These are phyloP conservation scores for Ceratobasidium sp. DNA, from an alignment of 1,284 basidiomycete genomes.

Conservation along the genomic window DNA sequence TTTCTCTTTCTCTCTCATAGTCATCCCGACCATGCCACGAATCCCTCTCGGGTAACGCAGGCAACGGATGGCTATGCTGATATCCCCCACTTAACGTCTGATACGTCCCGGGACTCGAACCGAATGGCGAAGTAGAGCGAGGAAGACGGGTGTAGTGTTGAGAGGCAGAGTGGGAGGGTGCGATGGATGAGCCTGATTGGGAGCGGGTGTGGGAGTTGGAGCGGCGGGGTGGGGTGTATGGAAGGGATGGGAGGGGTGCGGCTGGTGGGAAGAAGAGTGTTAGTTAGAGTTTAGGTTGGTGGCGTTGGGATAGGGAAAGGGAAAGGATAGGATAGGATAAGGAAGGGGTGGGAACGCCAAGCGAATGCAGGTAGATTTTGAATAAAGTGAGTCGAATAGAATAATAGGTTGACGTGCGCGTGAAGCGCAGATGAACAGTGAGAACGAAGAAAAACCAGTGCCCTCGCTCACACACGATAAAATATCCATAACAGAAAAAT, in stretches of 20 bases:
- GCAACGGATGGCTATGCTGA: constrained; percentile 53
- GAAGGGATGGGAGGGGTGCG: constrained; percentile 7
- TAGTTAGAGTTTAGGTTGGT: background rate
- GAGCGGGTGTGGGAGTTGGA: constrained; percentile 55
- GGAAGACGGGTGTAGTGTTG: constrained; percentile 54
- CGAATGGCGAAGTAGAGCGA: background rate
- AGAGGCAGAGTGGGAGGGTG: constrained; percentile 77
- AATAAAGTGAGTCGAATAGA: background rate
- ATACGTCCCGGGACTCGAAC: constrained; percentile 17
- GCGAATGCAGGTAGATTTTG: too few relatives aligned
- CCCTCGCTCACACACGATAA: background rate
- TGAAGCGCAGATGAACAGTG: background rate
- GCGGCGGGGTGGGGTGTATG: constrained; percentile 49
- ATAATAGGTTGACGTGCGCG: too few relatives aligned
- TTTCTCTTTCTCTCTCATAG: background rate
- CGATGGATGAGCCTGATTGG: constrained; percentile 66
- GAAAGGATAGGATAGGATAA: too few relatives aligned
- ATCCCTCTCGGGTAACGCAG: constrained; percentile 40
- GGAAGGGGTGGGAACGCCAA: too few relatives aligned
- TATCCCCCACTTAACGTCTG: constrained; percentile 26
- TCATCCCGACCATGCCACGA: constrained; percentile 8
- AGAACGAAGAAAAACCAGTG: background rate
- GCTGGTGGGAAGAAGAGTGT: background rate
- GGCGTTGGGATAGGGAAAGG: background rate
- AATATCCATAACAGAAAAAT: background rate